Percentiles rank a stretch among this genome's conserved stretches.
Conservation (phyloP, 371 early-diverging fungal genomes). For the Mucor irregularis region DNA sequence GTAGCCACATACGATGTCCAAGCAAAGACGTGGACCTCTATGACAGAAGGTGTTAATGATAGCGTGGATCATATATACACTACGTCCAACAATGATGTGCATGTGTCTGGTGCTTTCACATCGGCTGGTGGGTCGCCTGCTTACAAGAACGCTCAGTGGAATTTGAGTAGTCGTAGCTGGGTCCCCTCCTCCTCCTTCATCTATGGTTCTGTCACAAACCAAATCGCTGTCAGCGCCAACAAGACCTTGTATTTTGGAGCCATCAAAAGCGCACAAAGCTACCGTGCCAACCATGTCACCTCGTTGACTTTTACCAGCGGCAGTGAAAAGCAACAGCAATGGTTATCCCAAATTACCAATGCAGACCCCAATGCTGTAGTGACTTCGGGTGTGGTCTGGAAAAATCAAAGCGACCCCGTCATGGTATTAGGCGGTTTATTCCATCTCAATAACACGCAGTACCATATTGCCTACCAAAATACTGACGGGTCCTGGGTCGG, state of each 20-base stretch:
- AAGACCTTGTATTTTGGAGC: slow-evolving; percentile 20
- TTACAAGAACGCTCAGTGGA: slow-evolving; percentile 29
- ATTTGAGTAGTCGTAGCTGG: slow-evolving; percentile 17
- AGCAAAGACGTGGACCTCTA: slow-evolving; percentile 25
- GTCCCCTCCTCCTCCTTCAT: slow-evolving; percentile 18
- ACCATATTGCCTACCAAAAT: slow-evolving; percentile 31
- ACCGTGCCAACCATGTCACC: slow-evolving; percentile 23
- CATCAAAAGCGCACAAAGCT: slow-evolving; percentile 35
- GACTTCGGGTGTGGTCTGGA: slow-evolving; percentile 39
- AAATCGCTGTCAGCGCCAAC: neutral
- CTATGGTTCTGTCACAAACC: slow-evolving; percentile 18
- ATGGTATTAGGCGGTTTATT: slow-evolving; percentile 36
- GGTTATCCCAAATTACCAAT: neutral
- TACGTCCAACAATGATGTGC: slow-evolving; percentile 20
- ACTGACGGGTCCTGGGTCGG: slow-evolving; percentile 30
- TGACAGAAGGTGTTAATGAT: slow-evolving; percentile 35
- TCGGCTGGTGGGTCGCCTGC: slow-evolving; percentile 3
- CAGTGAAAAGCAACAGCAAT: neutral
- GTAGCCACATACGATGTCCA: slow-evolving; percentile 29
- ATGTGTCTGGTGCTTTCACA: slow-evolving; percentile 32
- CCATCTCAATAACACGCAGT: slow-evolving; percentile 11
- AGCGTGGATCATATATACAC: slow-evolving; percentile 25
- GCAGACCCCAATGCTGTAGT: slow-evolving; percentile 16
- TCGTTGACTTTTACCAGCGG: neutral
- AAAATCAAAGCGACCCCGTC: slow-evolving; percentile 6